phyloP scores from a whole-genome alignment of 441 rosid species.

The Codiaeum variegatum region DNA sequence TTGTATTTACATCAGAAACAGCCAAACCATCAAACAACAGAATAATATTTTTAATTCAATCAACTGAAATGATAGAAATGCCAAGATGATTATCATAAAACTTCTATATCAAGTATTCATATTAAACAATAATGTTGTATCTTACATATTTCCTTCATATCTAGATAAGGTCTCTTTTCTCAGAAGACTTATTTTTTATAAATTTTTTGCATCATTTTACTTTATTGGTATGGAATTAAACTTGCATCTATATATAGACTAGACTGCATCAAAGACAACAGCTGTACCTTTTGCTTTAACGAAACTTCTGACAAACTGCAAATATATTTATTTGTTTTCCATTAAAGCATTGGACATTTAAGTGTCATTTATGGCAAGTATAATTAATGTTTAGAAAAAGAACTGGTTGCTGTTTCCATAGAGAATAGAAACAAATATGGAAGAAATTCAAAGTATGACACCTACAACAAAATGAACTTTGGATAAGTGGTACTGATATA shows the following conservation, averaged over 20 bases:
- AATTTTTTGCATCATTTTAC: not conserved
- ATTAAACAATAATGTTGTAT: not conserved
- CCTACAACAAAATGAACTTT: too few species aligned
- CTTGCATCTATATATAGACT: not conserved
- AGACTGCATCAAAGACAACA: not conserved
- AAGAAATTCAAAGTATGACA: not conserved
- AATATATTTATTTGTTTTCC: not conserved
- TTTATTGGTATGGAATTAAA: not conserved
- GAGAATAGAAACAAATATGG: not conserved
- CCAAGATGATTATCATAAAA: not conserved
- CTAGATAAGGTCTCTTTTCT: not conserved
- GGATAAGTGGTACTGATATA: too few species aligned
- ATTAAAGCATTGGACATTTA: not conserved
- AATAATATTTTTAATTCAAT: not conserved
- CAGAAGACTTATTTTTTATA: too few species aligned
- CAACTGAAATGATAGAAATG: not conserved
- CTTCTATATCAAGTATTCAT: not conserved
- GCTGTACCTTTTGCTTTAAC: not conserved
- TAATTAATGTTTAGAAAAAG: not conserved
- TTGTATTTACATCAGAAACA: conserved; percentile 2
- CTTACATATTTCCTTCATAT: not conserved
- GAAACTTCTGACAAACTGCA: not conserved
- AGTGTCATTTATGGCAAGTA: not conserved
- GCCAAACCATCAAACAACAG: not conserved
- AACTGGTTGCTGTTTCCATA: not conserved